phyloP scores from a whole-genome alignment of 148 eudicot species.

The Vaccinium macrocarpon region DNA sequence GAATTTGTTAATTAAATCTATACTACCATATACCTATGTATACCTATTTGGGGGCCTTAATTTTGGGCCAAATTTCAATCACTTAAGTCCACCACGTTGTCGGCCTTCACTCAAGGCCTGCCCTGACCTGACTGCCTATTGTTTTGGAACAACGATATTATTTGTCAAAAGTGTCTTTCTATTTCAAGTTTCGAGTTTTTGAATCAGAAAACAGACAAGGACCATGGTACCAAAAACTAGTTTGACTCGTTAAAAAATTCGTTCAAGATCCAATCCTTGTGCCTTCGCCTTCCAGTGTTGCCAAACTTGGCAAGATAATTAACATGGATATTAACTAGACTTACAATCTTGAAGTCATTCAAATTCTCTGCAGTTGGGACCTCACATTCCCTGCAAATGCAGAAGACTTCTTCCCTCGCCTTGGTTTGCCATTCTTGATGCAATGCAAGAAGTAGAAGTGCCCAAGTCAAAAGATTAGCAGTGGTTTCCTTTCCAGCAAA shows the following conservation, averaged over 20 bases:
- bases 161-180: background rate
- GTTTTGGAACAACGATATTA: background rate
- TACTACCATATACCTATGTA: no score
- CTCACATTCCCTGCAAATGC: conserved; percentile 31
- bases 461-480: conserved; percentile 75
- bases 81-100: no score
- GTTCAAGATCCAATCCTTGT: background rate
- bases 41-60: no score
- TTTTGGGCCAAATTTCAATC: no score
- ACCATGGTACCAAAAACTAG: background rate
- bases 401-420: conserved; percentile 64
- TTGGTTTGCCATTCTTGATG: conserved; percentile 73
- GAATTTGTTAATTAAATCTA: no score
- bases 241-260: background rate
- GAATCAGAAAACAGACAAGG: background rate
- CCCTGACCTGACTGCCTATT: background rate
- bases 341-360: conserved; percentile 55
- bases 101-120: no score
- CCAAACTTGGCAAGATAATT: background rate
- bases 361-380: conserved; percentile 48
- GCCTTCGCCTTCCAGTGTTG: background rate
- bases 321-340: conserved; percentile 15
- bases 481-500: conserved; percentile 93
- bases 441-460: conserved; percentile 54
- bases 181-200: background rate